Evolutionary conservation across 345 rosid species (phyloP), one percentile per base, ranked within the genome.

Genomic region (Lepidium didymum): DNA sequence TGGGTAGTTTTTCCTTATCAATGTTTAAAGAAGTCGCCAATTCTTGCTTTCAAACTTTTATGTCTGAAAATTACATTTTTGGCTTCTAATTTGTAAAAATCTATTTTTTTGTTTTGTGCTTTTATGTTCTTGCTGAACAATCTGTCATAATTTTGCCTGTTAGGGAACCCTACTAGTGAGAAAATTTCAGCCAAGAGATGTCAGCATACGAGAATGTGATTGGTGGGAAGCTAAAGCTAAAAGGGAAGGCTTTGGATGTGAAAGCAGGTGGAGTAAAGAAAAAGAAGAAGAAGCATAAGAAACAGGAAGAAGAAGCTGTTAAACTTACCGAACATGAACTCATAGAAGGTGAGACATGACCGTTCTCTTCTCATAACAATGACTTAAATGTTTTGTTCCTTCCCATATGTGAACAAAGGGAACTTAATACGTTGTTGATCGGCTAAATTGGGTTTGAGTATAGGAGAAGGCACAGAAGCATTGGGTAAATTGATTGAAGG

Each of bases 241-340:
- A 94, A 80, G 97, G 97, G 3, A 94, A 94, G 59, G 89, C 97
- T n/a, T 80, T 94, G 61, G 92, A 88, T 63, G 95, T 94, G 72
- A 88, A 90, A 76, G 85, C 91, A 60, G 96, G 89, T 53, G 96
- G 96, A 6, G 67, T 86, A 23, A 93, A 81, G 81, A 92, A 85
- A 86, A 88, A 90, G 63, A 88, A 93, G 67, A 88, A 85, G 87
- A 82, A 90, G 35, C 73, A 80, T 14, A 85, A 82, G 85, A 80
- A 81, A 60, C 83, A 80, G 1, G 70, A 68, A 19, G 87, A 86
- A 16, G 68, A 75, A 45, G 56, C 78, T 75, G 61, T 79, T 46
- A 69, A 77, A 50, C 12, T 81, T 47, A 69, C 76, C 4, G 79
- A 80, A 15, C 68, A 75, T 57, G 88, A 87, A 65, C 81, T 78